Percentiles rank a stretch among this genome's conserved stretches.
These are phyloP conservation scores for Hysterium pulicare DNA, from an alignment of 2,329 filamentous ascomycete species.

Conservation along the genomic window DNA sequence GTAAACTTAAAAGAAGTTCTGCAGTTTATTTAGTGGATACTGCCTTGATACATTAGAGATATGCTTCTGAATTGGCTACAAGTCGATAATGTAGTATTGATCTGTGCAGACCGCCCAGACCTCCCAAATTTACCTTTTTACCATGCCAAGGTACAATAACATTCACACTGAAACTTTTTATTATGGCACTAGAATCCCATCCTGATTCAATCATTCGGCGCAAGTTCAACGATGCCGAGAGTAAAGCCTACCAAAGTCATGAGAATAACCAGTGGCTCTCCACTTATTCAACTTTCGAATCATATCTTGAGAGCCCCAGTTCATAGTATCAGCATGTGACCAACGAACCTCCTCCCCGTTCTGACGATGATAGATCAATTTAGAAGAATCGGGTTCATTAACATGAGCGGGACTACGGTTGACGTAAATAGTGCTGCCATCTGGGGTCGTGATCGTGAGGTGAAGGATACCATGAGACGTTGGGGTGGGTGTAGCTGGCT, in stretches of 20 bases:
- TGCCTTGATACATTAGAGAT: too few relatives aligned
- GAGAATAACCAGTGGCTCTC: background rate
- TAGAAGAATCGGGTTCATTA: background rate
- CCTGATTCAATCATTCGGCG: too few relatives aligned
- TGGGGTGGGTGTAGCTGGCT: background rate
- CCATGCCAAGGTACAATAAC: too few relatives aligned
- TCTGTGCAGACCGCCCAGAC: too few relatives aligned
- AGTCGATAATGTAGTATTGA: too few relatives aligned
- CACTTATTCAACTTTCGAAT: background rate
- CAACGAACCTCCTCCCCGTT: background rate
- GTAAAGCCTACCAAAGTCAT: background rate
- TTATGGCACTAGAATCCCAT: too few relatives aligned
- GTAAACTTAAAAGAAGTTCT: too few relatives aligned
- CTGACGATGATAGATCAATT: background rate
- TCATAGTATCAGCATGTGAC: background rate
- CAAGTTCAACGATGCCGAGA: too few relatives aligned
- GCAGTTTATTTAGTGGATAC: too few relatives aligned
- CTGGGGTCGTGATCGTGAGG: background rate
- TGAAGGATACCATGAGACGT: background rate
- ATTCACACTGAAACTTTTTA: too few relatives aligned
- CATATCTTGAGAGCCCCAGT: background rate
- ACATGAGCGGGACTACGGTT: background rate
- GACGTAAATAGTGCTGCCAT: background rate
- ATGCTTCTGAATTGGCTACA: too few relatives aligned
- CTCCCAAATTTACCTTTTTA: too few relatives aligned